Evolutionary conservation across 306 rosid genomes (phyloP).

Genomic region (Dicorynia guianensis): DNA sequence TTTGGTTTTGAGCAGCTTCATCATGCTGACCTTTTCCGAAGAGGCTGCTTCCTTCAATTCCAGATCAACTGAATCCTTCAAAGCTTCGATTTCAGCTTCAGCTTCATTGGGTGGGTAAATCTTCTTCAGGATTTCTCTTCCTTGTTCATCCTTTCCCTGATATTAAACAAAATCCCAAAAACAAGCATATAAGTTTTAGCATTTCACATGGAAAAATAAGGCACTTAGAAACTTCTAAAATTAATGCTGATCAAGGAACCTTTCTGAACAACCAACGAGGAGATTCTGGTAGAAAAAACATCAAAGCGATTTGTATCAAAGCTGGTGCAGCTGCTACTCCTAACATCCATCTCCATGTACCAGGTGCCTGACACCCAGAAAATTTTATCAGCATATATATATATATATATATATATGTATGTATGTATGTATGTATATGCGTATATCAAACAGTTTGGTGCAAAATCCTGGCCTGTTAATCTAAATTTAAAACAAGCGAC

Average conservation of each 20-base stretch:
- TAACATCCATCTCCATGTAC: conserved; percentile 82
- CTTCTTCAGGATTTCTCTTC: conserved; percentile 45
- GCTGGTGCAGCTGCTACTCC: conserved; percentile 69
- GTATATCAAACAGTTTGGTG: no score
- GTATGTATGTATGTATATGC: no score
- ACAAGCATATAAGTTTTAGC: not conserved
- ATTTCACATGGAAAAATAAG: not conserved
- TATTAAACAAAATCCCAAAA: not conserved
- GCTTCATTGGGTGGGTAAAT: conserved; percentile 54
- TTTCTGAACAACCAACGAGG: conserved; percentile 74
- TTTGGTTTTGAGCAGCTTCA: conserved; percentile 47
- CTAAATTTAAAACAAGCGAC: no score
- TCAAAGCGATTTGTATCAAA: conserved; percentile 45
- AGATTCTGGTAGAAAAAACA: conserved; percentile 66
- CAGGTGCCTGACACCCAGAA: conserved; percentile 51
- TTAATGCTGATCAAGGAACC: conserved; percentile 39
- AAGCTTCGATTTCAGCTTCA: conserved; percentile 51
- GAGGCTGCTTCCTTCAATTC: conserved; percentile 46
- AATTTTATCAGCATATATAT: no score
- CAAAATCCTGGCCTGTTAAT: no score
- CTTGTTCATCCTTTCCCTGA: conserved; percentile 61
- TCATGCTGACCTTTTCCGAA: conserved; percentile 38
- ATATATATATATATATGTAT: no score
- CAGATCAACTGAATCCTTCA: conserved; percentile 54
- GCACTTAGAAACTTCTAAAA: not conserved